Base-by-base conservation (phyloP, 345 rosid genomes). In the Arabidopsis thaliana region DNA sequence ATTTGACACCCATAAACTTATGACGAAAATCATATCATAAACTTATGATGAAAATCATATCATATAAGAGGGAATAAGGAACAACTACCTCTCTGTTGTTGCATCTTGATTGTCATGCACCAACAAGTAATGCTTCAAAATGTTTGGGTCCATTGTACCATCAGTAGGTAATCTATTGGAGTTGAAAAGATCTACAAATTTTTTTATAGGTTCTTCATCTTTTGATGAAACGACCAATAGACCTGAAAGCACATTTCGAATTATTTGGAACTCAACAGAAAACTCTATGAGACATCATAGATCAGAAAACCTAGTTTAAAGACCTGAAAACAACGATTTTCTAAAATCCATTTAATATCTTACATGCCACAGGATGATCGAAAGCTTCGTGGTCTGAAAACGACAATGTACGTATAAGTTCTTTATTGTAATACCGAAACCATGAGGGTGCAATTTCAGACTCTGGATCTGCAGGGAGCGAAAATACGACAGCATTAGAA, bases 291-390 rank as follows among this genome's bases (percentile, higher is more conserved):
- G 41, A 67, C 48, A 59, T 72, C 59, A 51, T 34, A 67, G 22
- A 72, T 33, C 33, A 65, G 56, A 23, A 63, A 64, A 46, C 14
- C 55, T 64, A 70, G 38, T 60, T 42, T 36, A 77, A 70, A 38
- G 37, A 22, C 20, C 20, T 16, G 45, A 38, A 38, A 56, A 38
- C 9, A 59, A 20, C 8, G 2, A 51, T 57, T 65, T 75, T 69
- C 11, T 46, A 76, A 76, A 30, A 68, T 48, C 11, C 8, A 37
- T 82, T 67, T 49, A 32, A 72, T 73, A 72, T 69, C 96, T 85
- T 87, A 95, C 98, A 95, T 58, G 97, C 94, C 83, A 95, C 97
- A 9, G 99, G 99, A 82, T 95, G 97, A 69, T 95, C 99, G 80
- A 90, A 95, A 69, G 99, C 90, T 86, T 93, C 98, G 63, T 95